Base-by-base conservation (phyloP, 805 yeast genomes). In the Starmerella khaoyaiensis region DNA sequence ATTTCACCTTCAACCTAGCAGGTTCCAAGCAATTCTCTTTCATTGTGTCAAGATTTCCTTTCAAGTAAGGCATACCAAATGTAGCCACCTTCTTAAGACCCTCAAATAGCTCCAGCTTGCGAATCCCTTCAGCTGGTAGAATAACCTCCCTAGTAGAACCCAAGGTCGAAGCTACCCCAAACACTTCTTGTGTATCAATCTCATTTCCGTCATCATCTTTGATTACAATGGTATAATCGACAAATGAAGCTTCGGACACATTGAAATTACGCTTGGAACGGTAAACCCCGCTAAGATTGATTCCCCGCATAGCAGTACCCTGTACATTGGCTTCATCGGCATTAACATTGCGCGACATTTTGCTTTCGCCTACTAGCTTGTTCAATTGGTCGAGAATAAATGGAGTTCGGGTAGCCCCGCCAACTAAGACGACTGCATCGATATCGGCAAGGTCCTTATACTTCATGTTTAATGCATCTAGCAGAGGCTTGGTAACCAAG, bases 291-390 rank as follows among this genome's bases (percentile, higher is more conserved):
- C 83, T 72, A 26, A 82, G 62, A 33, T 73, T 66, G 28, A 83
- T 78, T 16, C 90, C 97, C 46, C 84, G 70, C 26, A 79, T 62
- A n/a, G 94, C 74, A 2, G 93, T 73, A 34, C 98, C 98, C 50
- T 81, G 67, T 11, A 82, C 94, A 36, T 82, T 82, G 31, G 96
- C 76, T 62, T 90, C 98, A 59, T 90, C 98, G 0, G 98, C 90
- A 58, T 90, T 90, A 31, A 90, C 93, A 35, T 77, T 81, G 57
- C 77, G 83, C 17, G 93, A 68, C 27, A 86, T 64, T 26, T 37
- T 45, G 24, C 33, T 23, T 2, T 72, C 76, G 15, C 71, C 72
- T 1, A 78, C 82, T 28, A 76, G 60, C 14, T 32, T 36, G 15
- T 37, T 35, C 30, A 74, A 62, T 2, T 68, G 54, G 2, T 55